Conservation (phyloP, 1,284 basidiomycete genomes). For the Fomitopsis palustris region DNA sequence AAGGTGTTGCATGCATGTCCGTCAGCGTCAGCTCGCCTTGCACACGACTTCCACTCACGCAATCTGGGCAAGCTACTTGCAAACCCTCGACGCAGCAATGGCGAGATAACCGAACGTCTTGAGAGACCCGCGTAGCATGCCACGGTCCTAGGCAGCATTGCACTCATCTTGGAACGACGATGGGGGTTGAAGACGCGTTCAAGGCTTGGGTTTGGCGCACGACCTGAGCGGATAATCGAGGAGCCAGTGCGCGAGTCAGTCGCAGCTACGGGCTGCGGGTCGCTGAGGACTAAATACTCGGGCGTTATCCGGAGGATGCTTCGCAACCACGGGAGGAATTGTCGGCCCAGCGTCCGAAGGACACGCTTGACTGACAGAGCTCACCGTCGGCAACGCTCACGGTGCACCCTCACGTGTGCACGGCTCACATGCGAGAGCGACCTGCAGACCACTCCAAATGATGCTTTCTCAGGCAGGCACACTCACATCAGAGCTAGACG, state of each 20-base stretch:
- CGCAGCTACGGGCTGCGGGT: background rate
- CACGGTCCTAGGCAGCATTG: conserved; percentile 6
- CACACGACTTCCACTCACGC: conserved; percentile 23
- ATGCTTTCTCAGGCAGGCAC: background rate
- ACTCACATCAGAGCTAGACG: background rate
- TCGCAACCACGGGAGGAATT: background rate
- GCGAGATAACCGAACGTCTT: background rate
- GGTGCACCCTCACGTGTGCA: conserved; percentile 1
- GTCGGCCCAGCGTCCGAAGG: conserved; percentile 5
- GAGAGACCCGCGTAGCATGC: conserved; percentile 1
- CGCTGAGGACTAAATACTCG: conserved; percentile 1
- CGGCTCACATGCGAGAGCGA: background rate
- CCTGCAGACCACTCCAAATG: background rate
- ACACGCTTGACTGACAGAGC: background rate
- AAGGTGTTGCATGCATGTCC: background rate
- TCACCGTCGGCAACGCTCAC: conserved; percentile 4
- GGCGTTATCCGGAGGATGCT: background rate
- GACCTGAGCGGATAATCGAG: background rate
- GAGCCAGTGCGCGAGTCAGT: background rate
- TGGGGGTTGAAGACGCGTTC: background rate
- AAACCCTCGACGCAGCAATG: conserved; percentile 22
- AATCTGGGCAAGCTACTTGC: conserved; percentile 24
- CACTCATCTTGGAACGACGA: conserved; percentile 7
- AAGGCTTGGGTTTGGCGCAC: background rate
- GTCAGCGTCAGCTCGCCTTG: conserved; percentile 1